These are phyloP conservation scores for Hirschfeldia incana DNA, from an alignment of 345 rosid species.

Conservation along the genomic window DNA sequence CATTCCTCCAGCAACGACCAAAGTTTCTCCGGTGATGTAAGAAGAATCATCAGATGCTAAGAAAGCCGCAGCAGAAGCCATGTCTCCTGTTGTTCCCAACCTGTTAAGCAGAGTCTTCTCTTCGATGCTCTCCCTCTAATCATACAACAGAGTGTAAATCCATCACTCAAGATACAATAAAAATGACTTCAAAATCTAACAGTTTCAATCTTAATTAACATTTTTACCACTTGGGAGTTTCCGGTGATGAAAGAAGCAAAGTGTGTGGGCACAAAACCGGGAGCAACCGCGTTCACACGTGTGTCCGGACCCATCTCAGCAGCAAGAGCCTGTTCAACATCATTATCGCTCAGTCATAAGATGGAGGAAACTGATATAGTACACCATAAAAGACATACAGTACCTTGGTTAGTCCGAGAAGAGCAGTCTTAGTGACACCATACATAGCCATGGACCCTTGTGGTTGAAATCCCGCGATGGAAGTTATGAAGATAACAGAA, in stretches of 20 bases:
- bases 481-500: slow-evolving; percentile 73
- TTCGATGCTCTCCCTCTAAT: slow-evolving; percentile 50
- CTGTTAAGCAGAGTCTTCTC: slow-evolving; percentile 65
- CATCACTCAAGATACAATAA: not conserved
- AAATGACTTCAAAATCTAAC: not conserved
- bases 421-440: slow-evolving; percentile 93
- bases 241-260: slow-evolving; percentile 62
- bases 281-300: slow-evolving; percentile 85
- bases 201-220: slow-evolving; percentile 8
- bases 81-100: slow-evolving; percentile 71
- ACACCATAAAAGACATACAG: slow-evolving; percentile 32
- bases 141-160: not conserved
- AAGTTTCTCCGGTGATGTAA: slow-evolving; percentile 74
- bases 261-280: slow-evolving; percentile 88
- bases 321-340: slow-evolving; percentile 70
- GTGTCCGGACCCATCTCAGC: slow-evolving; percentile 75
- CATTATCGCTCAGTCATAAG: not conserved
- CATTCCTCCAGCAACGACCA: slow-evolving; percentile 81
- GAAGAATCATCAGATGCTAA: slow-evolving; percentile 80
- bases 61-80: slow-evolving; percentile 77
- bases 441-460: slow-evolving; percentile 74
- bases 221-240: slow-evolving; percentile 50
- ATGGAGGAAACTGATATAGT: not conserved
- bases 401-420: slow-evolving; percentile 90
- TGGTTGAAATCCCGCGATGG: slow-evolving; percentile 69